Conservation (phyloP, 2,329 filamentous ascomycete genomes). For the Xylaria sp. region DNA sequence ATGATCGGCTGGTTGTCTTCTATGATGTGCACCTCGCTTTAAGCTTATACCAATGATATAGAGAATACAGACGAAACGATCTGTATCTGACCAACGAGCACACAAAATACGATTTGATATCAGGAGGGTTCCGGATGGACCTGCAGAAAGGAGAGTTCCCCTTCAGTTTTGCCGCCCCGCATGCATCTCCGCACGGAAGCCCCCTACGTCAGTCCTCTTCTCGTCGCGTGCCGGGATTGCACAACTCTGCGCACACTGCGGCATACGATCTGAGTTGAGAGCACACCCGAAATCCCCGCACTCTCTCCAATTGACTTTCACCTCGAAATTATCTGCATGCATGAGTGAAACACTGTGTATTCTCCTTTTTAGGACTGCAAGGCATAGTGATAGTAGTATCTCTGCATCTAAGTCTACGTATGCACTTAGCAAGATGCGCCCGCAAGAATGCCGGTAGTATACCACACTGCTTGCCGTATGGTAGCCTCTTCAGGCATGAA, state of each 20-base stretch:
- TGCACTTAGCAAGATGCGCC: constrained; percentile 4
- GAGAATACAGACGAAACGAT: no score
- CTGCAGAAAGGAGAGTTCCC: background rate
- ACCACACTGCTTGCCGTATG: background rate
- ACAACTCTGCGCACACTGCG: background rate
- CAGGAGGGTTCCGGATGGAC: background rate
- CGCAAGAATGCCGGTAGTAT: constrained; percentile 10
- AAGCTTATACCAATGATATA: no score
- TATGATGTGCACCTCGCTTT: background rate
- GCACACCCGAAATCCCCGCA: background rate
- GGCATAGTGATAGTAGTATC: background rate
- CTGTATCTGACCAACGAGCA: background rate
- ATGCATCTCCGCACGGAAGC: constrained; percentile 4
- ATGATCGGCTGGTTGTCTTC: constrained; percentile 17
- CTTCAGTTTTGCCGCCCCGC: constrained; percentile 4
- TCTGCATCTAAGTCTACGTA: constrained; percentile 9
- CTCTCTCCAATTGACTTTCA: background rate
- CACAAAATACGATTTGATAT: background rate
- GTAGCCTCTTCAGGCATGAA: background rate
- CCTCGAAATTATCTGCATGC: background rate
- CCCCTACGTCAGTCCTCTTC: background rate
- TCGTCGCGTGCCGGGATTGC: background rate
- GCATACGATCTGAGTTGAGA: background rate
- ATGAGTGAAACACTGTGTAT: background rate
- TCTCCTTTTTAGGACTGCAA: background rate